Base-by-base conservation (phyloP, 306 rosid species). In the Elaeagnus macrophylla region DNA sequence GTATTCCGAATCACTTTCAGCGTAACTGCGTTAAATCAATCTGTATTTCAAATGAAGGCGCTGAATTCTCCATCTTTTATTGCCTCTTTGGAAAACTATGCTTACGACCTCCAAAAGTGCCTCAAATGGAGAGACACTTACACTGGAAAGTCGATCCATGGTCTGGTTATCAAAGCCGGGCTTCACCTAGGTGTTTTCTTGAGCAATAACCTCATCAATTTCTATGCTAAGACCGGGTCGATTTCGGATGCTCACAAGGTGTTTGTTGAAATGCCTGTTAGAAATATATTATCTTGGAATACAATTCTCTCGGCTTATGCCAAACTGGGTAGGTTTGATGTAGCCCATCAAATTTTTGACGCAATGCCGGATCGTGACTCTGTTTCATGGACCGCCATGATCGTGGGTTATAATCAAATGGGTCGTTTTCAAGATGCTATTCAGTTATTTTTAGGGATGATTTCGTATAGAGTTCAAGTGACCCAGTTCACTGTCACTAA, bases 371-470 rank as follows among this genome's bases (percentile, higher is more conserved):
- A 83, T 9, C 93, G 73, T 3, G 95, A 90, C 60, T 79, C 91
- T 5, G 97, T 90, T 36, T 86, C 97, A 1, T 90, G 94, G 97
- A 90, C 88, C 52, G 62, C 80, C 0, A 73, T 86, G 73, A 86
- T 86, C 2, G 94, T 72, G 57, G 86, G 84, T 10, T 90, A 81
- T 44, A 81, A 86, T 69, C 86, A 69, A 42, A 64, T 65, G 74
- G 94, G 88, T 48, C 72, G 25, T 42, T 86, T 76, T 52, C 42
- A 62, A 12, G 60, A 43, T 12, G 83, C 88, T 6, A 68, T 83
- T 49, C 43, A 39, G 54, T 61, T 67, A 79, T 90, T 90, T 65
- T 71, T 73, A 1, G 47, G 43, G 56, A 83, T 90, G 94, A 60
- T 90, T 57, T 71, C 72, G 0, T 61, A 61, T 45, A 71, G 75